Evolutionary conservation across 1,139 yeast species (phyloP).

Genomic region (Magnusiomyces sp.): DNA sequence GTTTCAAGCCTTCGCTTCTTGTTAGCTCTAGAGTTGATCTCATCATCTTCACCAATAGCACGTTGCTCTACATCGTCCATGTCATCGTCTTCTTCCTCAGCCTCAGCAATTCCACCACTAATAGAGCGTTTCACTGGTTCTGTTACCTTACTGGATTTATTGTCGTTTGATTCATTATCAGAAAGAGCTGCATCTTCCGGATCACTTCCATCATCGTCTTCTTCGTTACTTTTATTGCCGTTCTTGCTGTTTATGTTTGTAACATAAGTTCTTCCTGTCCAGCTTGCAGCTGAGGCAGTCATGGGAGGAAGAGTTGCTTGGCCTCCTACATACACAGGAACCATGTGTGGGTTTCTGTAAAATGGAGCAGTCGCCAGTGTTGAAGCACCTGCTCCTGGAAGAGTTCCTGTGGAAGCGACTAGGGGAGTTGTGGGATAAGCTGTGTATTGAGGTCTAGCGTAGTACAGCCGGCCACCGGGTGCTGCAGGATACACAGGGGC

Average conservation of each 20-base stretch:
- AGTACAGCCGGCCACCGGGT: not conserved
- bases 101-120: no score
- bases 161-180: conserved; percentile 18
- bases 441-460: not conserved
- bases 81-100: conserved; percentile 13
- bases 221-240: conserved; percentile 19
- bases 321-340: conserved; percentile 3
- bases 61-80: conserved; percentile 12
- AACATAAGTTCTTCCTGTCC: conserved; percentile 1
- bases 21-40: conserved; percentile 7
- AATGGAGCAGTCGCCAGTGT: not conserved
- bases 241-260: conserved; percentile 4
- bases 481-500: not conserved
- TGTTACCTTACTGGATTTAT: conserved; percentile 6
- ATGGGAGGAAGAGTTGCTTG: conserved; percentile 3
- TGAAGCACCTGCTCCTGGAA: conserved; percentile 5
- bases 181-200: conserved; percentile 28
- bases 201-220: conserved; percentile 22
- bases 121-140: conserved; percentile 3
- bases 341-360: conserved; percentile 1
- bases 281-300: conserved; percentile 3
- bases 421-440: conserved; percentile 7
- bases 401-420: not conserved
- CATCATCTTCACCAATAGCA: conserved; percentile 17
- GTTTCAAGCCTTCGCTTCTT: not conserved